A percentile compares a stretch with the other conserved stretches of the same genome.
Evolutionary conservation across 2,329 filamentous ascomycete genomes (phyloP).

Genomic region (Penicillium rolfsii): DNA sequence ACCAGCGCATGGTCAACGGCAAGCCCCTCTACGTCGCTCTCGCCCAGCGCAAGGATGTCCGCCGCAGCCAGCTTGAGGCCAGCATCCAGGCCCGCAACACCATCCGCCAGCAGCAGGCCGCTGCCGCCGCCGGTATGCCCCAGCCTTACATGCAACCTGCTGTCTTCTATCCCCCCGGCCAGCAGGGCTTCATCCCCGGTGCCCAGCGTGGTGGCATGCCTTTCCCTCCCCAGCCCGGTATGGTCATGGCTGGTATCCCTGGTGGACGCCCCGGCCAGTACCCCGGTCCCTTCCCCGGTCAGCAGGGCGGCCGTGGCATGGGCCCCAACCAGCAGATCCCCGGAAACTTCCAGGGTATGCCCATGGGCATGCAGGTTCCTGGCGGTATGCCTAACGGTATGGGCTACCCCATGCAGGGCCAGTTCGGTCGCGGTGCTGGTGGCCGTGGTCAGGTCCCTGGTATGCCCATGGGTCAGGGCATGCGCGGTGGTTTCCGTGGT

Average conservation of each 20-base stretch:
- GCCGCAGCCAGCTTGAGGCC: constrained; percentile 98
- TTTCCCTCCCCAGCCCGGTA: constrained; percentile 59
- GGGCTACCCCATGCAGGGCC: constrained; percentile 81
- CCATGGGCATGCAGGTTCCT: constrained; percentile 63
- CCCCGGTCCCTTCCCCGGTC: constrained; percentile 75
- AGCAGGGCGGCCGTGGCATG: constrained; percentile 85
- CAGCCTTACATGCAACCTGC: constrained; percentile 80
- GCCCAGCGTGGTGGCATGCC: constrained; percentile 64
- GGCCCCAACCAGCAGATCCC: constrained; percentile 82
- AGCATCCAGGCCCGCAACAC: constrained; percentile 99
- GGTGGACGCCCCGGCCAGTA: constrained; percentile 85
- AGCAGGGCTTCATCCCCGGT: constrained; percentile 59
- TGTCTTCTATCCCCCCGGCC: constrained; percentile 86
- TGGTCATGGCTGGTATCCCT: constrained; percentile 69
- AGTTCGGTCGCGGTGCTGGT: constrained; percentile 69
- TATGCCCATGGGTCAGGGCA: constrained; percentile 68
- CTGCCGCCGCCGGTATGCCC: constrained; percentile 84
- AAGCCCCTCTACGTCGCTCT: constrained; percentile 98
- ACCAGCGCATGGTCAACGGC: constrained; percentile 96
- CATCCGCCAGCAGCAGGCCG: constrained; percentile 96
- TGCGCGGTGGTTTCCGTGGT: constrained; percentile 53
- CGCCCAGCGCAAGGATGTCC: constrained; percentile 98
- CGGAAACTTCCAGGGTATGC: constrained; percentile 77
- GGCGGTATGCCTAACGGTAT: constrained; percentile 76
- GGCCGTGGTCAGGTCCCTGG: constrained; percentile 69